These are phyloP conservation scores for Blepharisma undulans DNA, from an alignment of 169 alveolate species.

Conservation along the genomic window DNA sequence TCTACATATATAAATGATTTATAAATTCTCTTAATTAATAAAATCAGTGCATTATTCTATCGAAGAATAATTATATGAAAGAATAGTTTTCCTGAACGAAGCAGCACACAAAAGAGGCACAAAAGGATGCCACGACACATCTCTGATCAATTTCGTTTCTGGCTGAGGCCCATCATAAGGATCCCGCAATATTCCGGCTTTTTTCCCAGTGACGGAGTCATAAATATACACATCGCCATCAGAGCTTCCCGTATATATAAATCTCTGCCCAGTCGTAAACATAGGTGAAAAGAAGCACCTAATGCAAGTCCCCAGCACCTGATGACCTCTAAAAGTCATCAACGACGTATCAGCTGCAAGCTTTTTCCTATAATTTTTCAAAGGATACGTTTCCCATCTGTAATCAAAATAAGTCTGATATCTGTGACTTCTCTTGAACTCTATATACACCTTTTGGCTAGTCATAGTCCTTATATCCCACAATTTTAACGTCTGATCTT, in stretches of 20 bases:
- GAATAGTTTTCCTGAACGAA: constrained; percentile 13
- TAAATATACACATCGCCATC: constrained; percentile 47
- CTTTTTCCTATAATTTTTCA: neutral
- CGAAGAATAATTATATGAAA: neutral
- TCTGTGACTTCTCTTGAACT: neutral
- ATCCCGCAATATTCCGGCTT: neutral
- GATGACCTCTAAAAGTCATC: constrained; percentile 52
- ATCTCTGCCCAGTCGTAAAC: constrained; percentile 55
- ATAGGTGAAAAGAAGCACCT: constrained; percentile 62
- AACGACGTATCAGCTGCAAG: constrained; percentile 28
- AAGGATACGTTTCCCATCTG: constrained; percentile 55
- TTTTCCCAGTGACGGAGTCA: constrained; percentile 46
- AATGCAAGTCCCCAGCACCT: constrained; percentile 54
- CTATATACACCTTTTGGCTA: neutral
- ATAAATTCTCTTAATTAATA: too few species aligned
- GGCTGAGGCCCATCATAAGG: neutral
- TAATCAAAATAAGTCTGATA: constrained; percentile 54
- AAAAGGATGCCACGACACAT: constrained; percentile 71
- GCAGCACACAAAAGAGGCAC: constrained; percentile 61
- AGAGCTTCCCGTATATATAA: constrained; percentile 55
- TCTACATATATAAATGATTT: too few species aligned
- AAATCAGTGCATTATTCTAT: neutral
- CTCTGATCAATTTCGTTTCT: constrained; percentile 31
- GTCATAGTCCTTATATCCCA: constrained; percentile 69
- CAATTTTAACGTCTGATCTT: constrained; percentile 55